Evolutionary conservation across 2,329 filamentous ascomycete genomes (phyloP).

Genomic region (Colletotrichum noveboracense): DNA sequence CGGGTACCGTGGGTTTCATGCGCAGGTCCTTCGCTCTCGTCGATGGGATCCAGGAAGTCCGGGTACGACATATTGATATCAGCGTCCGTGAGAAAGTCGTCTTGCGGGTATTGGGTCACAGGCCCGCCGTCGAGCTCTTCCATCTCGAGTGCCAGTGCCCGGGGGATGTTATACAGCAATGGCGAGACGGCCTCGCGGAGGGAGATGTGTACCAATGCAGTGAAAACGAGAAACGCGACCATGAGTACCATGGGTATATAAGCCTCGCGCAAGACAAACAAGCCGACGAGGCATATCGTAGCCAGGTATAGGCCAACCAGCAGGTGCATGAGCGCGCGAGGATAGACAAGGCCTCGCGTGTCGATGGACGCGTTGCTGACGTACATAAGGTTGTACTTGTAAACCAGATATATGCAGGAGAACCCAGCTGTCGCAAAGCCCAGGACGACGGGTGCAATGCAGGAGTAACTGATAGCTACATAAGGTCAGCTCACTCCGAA

Average conservation of each 20-base stretch:
- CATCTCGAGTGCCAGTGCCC: conserved; percentile 64
- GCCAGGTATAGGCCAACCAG: conserved; percentile 84
- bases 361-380: conserved; percentile 84
- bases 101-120: background rate
- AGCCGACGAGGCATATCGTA: conserved; percentile 81
- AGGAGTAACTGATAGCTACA: conserved; percentile 80
- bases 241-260: conserved; percentile 77
- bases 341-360: conserved; percentile 87
- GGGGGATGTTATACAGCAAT: conserved; percentile 79
- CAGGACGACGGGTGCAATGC: conserved; percentile 84
- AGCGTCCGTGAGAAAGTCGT: conserved; percentile 12
- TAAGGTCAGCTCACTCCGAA: conserved; percentile 5
- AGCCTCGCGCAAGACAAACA: conserved; percentile 75
- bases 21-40: conserved; percentile 26
- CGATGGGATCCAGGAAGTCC: conserved; percentile 22
- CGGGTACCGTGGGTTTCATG: conserved; percentile 31
- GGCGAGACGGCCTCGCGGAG: conserved; percentile 77
- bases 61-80: conserved; percentile 8
- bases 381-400: conserved; percentile 89
- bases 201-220: conserved; percentile 75
- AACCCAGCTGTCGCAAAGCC: conserved; percentile 83
- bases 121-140: conserved; percentile 42
- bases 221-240: conserved; percentile 78
- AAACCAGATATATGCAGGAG: conserved; percentile 83
- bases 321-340: conserved; percentile 85